A percentile compares a stretch with the other conserved stretches of the same genome.
phyloP scores from a whole-genome alignment of 371 early-diverging fungal genomes.

The Nematocida major region DNA sequence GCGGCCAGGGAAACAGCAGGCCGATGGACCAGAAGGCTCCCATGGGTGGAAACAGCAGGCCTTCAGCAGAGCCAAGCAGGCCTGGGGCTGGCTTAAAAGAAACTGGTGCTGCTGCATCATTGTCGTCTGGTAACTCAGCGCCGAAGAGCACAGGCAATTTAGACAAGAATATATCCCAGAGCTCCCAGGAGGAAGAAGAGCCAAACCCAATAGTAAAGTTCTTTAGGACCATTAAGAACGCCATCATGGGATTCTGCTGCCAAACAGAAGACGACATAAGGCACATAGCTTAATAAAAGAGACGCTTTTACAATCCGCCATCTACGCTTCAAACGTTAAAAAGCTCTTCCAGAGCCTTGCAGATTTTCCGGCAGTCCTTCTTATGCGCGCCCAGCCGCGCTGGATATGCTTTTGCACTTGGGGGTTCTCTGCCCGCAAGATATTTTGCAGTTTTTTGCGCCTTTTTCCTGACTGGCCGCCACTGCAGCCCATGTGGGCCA shows the following conservation, averaged over 20 bases:
- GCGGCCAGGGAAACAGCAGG: not conserved
- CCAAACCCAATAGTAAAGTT: conserved; percentile 30
- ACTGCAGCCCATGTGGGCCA: no score
- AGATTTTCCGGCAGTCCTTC: no score
- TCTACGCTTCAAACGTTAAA: no score
- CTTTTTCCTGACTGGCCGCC: no score
- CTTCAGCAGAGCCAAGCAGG: not conserved
- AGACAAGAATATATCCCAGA: not conserved
- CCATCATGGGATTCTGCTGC: conserved; percentile 39
- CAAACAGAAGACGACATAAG: conserved; percentile 33
- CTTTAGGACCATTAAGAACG: conserved; percentile 39
- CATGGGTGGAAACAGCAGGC: not conserved
- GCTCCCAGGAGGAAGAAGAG: conserved; percentile 20
- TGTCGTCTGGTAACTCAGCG: not conserved
- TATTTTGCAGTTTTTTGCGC: no score
- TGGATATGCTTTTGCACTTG: no score
- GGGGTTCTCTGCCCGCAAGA: no score
- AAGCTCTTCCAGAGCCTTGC: no score
- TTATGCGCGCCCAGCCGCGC: no score
- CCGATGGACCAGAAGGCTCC: not conserved
- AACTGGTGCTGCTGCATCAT: conserved; percentile 30
- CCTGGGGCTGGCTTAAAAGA: conserved; percentile 6
- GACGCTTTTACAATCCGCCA: no score
- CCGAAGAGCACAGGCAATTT: not conserved
- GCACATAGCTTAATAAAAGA: conserved; percentile 47